phyloP scores from a whole-genome alignment of 305 asterid genomes.

The Fraxinus paxiana region DNA sequence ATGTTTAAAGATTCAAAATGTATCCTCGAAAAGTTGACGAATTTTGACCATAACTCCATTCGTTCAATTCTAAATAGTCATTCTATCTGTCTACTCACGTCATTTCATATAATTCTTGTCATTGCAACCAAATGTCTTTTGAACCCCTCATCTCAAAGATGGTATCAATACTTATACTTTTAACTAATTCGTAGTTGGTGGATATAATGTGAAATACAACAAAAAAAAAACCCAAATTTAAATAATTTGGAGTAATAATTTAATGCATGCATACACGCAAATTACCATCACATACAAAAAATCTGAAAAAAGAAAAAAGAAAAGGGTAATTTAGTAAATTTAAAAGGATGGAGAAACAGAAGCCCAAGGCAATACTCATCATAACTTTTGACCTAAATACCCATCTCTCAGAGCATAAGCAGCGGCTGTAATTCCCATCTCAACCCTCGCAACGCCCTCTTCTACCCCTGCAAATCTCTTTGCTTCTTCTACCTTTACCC shows the following conservation, averaged over 20 bases:
- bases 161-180: neutral
- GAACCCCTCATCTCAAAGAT: neutral
- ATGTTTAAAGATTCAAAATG: neutral
- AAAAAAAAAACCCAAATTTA: neutral
- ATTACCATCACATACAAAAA: neutral
- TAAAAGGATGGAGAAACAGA: conserved; percentile 25
- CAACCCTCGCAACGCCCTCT: conserved; percentile 57
- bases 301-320: neutral
- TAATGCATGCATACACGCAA: neutral
- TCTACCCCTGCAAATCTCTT: conserved; percentile 53
- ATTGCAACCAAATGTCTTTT: neutral
- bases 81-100: neutral
- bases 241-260: neutral
- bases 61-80: neutral
- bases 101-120: neutral
- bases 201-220: neutral
- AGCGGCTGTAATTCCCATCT: conserved; percentile 49
- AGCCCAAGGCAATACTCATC: neutral
- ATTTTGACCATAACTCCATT: neutral
- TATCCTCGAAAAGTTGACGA: neutral
- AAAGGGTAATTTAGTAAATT: conserved; percentile 53
- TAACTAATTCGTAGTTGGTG: neutral
- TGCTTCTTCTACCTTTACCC: conserved; percentile 51
- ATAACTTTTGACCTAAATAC: conserved; percentile 78
- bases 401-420: conserved; percentile 46